Percentiles rank a stretch among this genome's conserved stretches.
Evolutionary conservation across 495 filamentous ascomycete species (phyloP).

Genomic region (Cryomyces minteri): DNA sequence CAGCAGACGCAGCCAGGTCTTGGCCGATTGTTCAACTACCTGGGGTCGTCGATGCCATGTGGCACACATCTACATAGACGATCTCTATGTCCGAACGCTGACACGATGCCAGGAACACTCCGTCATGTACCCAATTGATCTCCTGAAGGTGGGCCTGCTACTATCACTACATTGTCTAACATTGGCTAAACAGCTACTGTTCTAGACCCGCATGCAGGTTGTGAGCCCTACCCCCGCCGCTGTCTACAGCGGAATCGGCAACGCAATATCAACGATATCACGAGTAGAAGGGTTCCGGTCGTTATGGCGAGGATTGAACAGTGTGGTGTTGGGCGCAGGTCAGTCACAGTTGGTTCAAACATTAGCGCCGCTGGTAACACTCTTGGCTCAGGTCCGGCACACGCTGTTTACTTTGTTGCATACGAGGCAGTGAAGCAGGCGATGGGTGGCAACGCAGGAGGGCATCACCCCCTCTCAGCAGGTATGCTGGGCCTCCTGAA

Average conservation of each 20-base stretch:
- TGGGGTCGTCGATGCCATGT: neutral
- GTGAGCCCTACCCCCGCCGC: conserved; percentile 71
- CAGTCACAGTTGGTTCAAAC: conserved; percentile 17
- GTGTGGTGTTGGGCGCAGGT: conserved; percentile 93
- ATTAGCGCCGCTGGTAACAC: conserved; percentile 12
- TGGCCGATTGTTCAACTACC: neutral
- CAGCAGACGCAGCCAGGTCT: no score
- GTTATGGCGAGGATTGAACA: conserved; percentile 92
- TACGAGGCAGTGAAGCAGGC: conserved; percentile 94
- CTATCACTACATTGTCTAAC: conserved; percentile 4
- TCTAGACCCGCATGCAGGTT: conserved; percentile 92
- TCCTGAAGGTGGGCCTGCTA: conserved; percentile 67
- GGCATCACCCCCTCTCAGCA: conserved; percentile 86
- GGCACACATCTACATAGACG: no score
- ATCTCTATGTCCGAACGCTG: conserved; percentile 1
- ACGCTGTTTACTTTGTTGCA: conserved; percentile 95
- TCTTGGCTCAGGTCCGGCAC: conserved; percentile 59
- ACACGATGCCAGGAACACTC: conserved; percentile 44
- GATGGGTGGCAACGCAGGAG: conserved; percentile 79
- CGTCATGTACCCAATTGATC: conserved; percentile 96
- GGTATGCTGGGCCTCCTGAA: conserved; percentile 31
- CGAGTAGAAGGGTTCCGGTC: conserved; percentile 74
- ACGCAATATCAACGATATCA: conserved; percentile 81
- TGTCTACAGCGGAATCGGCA: conserved; percentile 78
- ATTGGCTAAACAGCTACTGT: conserved; percentile 9